Conservation (phyloP, 176 grass and related monocot genomes). For the Miscanthus lutarioriparius region DNA sequence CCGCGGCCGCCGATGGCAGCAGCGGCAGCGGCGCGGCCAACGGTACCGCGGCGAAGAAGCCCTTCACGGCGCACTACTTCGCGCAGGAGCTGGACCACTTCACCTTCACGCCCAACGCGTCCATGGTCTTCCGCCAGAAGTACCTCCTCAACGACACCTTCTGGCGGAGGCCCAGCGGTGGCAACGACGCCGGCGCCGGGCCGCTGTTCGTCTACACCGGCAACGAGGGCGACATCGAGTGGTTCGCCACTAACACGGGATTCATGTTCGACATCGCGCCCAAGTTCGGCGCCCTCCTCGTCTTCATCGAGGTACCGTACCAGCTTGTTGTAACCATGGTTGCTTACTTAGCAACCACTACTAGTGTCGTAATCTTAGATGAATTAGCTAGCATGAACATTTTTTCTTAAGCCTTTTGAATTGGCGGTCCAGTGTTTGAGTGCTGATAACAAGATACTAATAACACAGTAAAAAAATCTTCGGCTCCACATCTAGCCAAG, state of each 20-base stretch:
- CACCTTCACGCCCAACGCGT: conserved; percentile 85
- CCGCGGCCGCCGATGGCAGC: not conserved
- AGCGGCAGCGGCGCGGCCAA: not conserved
- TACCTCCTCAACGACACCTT: conserved; percentile 84
- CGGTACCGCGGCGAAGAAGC: conserved; percentile 4
- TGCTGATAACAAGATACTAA: not conserved
- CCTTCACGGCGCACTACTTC: conserved; percentile 81
- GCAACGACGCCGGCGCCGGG: not conserved
- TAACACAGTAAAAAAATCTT: not conserved
- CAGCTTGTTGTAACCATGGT: not conserved
- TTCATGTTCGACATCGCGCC: conserved; percentile 92
- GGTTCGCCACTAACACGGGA: conserved; percentile 83
- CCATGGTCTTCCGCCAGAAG: conserved; percentile 67
- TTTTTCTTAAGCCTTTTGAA: not conserved
- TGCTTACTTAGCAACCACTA: not conserved
- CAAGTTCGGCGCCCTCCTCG: conserved; percentile 67
- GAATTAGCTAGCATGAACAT: not conserved
- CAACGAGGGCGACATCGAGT: conserved; percentile 90
- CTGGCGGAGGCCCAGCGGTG: conserved; percentile 46
- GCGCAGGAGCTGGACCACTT: conserved; percentile 95
- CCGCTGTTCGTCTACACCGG: conserved; percentile 95
- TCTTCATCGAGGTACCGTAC: conserved; percentile 82
- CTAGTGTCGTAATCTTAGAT: not conserved
- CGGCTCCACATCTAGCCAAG: not conserved
- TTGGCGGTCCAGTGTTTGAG: not conserved